Evolutionary conservation across 306 rosid species (phyloP).

Genomic region (Vigna unguiculata): DNA sequence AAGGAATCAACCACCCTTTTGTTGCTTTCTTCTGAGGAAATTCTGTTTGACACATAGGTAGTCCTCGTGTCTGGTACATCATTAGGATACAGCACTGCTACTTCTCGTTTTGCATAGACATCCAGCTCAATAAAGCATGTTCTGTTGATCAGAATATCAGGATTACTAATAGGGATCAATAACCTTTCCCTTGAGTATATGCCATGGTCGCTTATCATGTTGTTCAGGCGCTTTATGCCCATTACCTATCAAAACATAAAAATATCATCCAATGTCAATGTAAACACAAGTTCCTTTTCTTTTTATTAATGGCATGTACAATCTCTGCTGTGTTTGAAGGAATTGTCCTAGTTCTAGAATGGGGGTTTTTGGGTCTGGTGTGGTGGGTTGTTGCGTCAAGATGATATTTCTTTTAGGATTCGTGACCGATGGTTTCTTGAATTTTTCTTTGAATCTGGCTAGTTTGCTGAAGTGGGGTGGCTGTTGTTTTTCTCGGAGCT

Average conservation of each 20-base stretch:
- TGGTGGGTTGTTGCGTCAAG: no score
- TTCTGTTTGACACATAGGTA: constrained; percentile 35
- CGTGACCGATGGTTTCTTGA: no score
- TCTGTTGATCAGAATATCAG: constrained; percentile 63
- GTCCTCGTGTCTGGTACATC: constrained; percentile 59
- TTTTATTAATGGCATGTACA: no score
- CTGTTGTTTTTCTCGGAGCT: no score
- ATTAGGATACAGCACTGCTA: constrained; percentile 78
- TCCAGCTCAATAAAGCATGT: constrained; percentile 87
- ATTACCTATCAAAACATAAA: constrained; percentile 63
- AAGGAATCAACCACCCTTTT: constrained; percentile 72
- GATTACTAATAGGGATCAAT: constrained; percentile 77
- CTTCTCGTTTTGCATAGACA: constrained; percentile 81
- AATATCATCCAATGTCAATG: not conserved
- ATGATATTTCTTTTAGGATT: no score
- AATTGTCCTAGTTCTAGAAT: no score
- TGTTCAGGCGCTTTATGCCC: constrained; percentile 89
- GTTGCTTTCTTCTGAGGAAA: constrained; percentile 65
- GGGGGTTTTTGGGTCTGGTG: no score
- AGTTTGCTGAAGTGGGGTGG: no score
- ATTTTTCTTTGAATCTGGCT: no score
- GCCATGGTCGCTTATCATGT: constrained; percentile 98
- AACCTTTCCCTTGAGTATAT: constrained; percentile 92
- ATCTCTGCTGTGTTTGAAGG: no score
- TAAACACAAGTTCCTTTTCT: no score